phyloP scores from a whole-genome alignment of 352 stramenopile genomes.

The Pythium volutum region DNA sequence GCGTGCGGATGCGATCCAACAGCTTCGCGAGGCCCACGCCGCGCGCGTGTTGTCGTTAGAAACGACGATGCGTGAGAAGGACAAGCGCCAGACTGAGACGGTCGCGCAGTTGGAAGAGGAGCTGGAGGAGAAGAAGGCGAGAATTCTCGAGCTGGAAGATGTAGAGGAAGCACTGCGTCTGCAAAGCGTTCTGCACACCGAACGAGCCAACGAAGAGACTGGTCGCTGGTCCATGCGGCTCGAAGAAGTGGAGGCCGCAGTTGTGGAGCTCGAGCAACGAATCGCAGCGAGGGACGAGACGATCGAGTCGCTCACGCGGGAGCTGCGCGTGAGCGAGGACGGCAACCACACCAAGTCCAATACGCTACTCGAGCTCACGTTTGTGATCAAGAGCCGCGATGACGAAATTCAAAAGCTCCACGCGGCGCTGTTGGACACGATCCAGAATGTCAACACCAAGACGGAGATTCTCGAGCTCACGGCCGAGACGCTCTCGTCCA shows the following conservation, averaged over 20 bases:
- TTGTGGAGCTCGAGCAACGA: background rate
- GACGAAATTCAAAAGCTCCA: constrained; percentile 63
- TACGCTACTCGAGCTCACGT: constrained; percentile 71
- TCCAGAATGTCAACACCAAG: constrained; percentile 54
- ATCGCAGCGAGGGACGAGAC: constrained; percentile 25
- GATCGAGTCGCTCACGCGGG: constrained; percentile 31
- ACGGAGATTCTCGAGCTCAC: constrained; percentile 69
- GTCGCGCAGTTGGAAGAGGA: constrained; percentile 20
- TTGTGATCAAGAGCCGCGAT: constrained; percentile 69
- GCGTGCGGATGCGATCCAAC: constrained; percentile 29
- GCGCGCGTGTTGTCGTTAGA: constrained; percentile 41
- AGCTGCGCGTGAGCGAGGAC: constrained; percentile 35
- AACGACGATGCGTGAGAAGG: constrained; percentile 43
- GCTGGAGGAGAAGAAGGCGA: constrained; percentile 23
- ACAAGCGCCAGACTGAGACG: constrained; percentile 25
- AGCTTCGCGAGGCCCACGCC: constrained; percentile 45
- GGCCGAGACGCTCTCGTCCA: constrained; percentile 51
- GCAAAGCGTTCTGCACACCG: background rate
- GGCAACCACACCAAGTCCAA: constrained; percentile 50
- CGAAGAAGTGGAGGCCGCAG: constrained; percentile 39
- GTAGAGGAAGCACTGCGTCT: constrained; percentile 8
- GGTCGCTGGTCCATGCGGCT: constrained; percentile 20
- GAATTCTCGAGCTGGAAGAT: constrained; percentile 28
- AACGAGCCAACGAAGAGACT: constrained; percentile 4
- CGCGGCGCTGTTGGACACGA: constrained; percentile 44